Evolutionary conservation across 331 rosid genomes (phyloP).

Genomic region (Rosa hybrid): DNA sequence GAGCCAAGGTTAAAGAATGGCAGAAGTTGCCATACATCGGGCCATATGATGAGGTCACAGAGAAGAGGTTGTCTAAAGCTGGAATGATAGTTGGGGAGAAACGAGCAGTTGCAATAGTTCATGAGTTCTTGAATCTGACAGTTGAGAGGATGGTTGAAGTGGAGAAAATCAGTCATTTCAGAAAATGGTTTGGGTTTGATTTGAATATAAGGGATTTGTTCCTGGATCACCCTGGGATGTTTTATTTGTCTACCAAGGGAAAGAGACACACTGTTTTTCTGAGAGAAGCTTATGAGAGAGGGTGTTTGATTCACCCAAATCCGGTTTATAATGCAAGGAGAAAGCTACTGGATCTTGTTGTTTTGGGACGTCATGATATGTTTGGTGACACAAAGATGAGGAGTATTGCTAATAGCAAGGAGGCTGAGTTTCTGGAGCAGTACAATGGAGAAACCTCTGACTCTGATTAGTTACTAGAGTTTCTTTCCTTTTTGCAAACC

Average conservation of each 20-base stretch:
- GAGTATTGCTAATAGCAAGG: constrained; percentile 30
- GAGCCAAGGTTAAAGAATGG: constrained; percentile 88
- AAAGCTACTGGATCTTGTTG: constrained; percentile 77
- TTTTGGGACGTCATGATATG: constrained; percentile 62
- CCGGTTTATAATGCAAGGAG: constrained; percentile 78
- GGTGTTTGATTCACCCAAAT: constrained; percentile 69
- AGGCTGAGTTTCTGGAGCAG: constrained; percentile 34
- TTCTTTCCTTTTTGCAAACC: constrained; percentile 3
- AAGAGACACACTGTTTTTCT: constrained; percentile 81
- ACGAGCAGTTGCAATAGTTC: constrained; percentile 75
- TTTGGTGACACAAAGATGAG: constrained; percentile 43
- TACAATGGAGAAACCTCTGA: constrained; percentile 17
- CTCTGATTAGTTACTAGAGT: constrained; percentile 12
- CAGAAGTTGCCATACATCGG: constrained; percentile 70
- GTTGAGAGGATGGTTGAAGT: constrained; percentile 96
- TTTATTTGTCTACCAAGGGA: constrained; percentile 91
- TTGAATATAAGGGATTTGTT: constrained; percentile 83
- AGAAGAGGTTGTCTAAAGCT: constrained; percentile 48
- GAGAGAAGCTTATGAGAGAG: constrained; percentile 92
- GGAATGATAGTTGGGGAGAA: constrained; percentile 63
- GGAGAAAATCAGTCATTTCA: constrained; percentile 87
- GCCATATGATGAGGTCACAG: constrained; percentile 61
- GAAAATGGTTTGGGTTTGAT: constrained; percentile 84
- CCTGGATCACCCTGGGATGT: constrained; percentile 93
- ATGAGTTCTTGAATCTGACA: constrained; percentile 82